Base-by-base conservation (phyloP, 345 rosid genomes). In the Tarenaya hassleriana region DNA sequence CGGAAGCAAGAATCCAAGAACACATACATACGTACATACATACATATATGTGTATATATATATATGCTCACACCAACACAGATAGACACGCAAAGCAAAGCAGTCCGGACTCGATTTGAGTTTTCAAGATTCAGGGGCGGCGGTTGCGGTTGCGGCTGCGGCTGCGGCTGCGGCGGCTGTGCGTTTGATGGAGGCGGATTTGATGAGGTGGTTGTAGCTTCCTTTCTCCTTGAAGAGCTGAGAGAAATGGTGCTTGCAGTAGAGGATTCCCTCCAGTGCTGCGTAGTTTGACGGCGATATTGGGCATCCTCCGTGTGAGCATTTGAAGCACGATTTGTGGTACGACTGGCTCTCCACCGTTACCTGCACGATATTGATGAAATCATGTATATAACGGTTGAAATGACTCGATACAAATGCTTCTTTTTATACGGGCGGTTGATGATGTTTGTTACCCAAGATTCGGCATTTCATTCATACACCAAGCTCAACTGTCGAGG, bases 181-280 rank as follows among this genome's bases (percentile, higher is more conserved):
- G n/a, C 87, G 92, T 73, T 81, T 91, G 52, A 87, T 72, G 6
- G 96, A 72, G 44, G 95, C 92, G 0, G 86, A 91, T 65, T 87
- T 91, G 70, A 87, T 76, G 0, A 88, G 83, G 70, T 94, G 97
- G 58, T 83, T 88, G 79, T 94, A 94, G 73, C 94, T 88, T 24
- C 99, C 99, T 58, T 94, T 94, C 71, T 92, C 97, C 84, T 75
- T 82, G 76, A 84, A 88, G 45, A 84, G 74, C 74, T 77, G 90
- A 48, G 94, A 84, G 61, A 88, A 88, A 48, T 88, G 96, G 72
- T 78, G 86, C 70, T 74, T 84, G 83, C 96, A 88, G 71, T 84
- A 88, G 39, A 88, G 62, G 37, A 75, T 71, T 32, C 96, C 94
- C 51, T 84, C 88, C 21, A 82, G 79, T 20, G 94, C 79, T 10